Conservation (phyloP, 805 yeast genomes). For the Naumovozyma baii region DNA sequence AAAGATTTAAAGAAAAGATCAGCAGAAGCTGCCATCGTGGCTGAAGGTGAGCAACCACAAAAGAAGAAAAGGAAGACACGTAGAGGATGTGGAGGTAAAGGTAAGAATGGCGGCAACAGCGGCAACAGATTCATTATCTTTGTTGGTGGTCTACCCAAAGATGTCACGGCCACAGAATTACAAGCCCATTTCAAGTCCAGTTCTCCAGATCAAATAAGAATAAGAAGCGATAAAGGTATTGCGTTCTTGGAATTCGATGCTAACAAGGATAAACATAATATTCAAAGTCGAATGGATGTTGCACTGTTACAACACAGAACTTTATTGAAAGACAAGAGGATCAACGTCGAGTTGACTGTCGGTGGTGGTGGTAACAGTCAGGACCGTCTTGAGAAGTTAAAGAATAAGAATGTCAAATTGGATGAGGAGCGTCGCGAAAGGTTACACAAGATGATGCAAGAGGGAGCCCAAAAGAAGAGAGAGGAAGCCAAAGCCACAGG, state of each 20-base stretch:
- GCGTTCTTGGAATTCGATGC: slow-evolving; percentile 81
- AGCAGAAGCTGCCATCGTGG: slow-evolving; percentile 14
- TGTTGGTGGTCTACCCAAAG: slow-evolving; percentile 83
- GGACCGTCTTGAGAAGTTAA: slow-evolving; percentile 56
- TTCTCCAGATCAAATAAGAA: slow-evolving; percentile 65
- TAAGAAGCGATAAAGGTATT: slow-evolving; percentile 79
- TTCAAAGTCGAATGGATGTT: slow-evolving; percentile 69
- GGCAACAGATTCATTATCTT: slow-evolving; percentile 67
- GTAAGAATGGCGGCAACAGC: slow-evolving; percentile 36
- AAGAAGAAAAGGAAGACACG: slow-evolving; percentile 45
- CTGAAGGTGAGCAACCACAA: slow-evolving; percentile 28
- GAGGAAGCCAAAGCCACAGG: slow-evolving; percentile 7
- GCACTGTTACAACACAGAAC: slow-evolving; percentile 83
- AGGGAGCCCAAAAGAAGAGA: slow-evolving; percentile 31
- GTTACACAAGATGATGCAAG: slow-evolving; percentile 39
- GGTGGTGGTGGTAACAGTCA: slow-evolving; percentile 95
- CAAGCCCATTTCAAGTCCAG: slow-evolving; percentile 62
- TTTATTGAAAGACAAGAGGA: slow-evolving; percentile 55
- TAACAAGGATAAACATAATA: slow-evolving; percentile 36
- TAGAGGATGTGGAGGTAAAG: slow-evolving; percentile 70
- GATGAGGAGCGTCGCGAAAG: slow-evolving; percentile 58
- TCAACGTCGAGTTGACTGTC: slow-evolving; percentile 92
- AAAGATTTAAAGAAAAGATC: slow-evolving; percentile 15
- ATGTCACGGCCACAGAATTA: slow-evolving; percentile 51
- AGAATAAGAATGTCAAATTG: slow-evolving; percentile 67